phyloP scores from a whole-genome alignment of 2,329 filamentous ascomycete genomes.

The Whalleya microplaca region DNA sequence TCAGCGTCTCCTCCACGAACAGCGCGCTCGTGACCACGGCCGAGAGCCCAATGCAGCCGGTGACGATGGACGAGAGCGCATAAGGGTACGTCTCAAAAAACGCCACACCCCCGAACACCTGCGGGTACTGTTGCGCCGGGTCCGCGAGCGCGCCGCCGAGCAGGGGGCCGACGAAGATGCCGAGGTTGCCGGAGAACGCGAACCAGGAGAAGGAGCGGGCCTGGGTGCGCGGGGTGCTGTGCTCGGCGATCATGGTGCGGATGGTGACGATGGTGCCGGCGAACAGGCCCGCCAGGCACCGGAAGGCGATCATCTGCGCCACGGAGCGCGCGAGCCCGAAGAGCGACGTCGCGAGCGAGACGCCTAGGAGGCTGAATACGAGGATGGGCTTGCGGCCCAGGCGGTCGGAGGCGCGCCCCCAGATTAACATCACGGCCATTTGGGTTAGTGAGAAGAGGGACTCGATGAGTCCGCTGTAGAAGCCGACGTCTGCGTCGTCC shows the following conservation, averaged over 20 bases:
- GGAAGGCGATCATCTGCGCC: conserved; percentile 75
- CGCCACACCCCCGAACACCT: conserved; percentile 54
- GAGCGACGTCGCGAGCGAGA: conserved; percentile 61
- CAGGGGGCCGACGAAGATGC: conserved; percentile 72
- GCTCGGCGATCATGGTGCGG: conserved; percentile 76
- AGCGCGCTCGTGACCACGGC: conserved; percentile 56
- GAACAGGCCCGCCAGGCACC: conserved; percentile 74
- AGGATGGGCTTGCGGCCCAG: conserved; percentile 75
- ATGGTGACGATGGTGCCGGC: conserved; percentile 75
- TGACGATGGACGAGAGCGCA: conserved; percentile 63
- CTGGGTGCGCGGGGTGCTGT: conserved; percentile 70
- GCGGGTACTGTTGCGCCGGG: conserved; percentile 66
- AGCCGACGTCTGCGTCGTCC: conserved; percentile 69
- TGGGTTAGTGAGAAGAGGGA: conserved; percentile 75
- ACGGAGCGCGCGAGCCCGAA: conserved; percentile 71
- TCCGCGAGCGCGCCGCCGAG: conserved; percentile 71
- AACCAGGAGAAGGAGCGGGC: conserved; percentile 77
- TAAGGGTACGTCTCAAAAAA: conserved; percentile 71
- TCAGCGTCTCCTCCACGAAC: conserved; percentile 66
- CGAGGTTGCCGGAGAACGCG: conserved; percentile 74
- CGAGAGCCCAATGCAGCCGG: conserved; percentile 56
- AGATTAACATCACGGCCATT: conserved; percentile 76
- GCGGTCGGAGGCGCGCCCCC: conserved; percentile 70
- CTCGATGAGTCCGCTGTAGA: conserved; percentile 78
- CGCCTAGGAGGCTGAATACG: conserved; percentile 66